These are phyloP conservation scores for Xylaria sp. DNA, from an alignment of 2,329 filamentous ascomycete genomes.

Conservation along the genomic window DNA sequence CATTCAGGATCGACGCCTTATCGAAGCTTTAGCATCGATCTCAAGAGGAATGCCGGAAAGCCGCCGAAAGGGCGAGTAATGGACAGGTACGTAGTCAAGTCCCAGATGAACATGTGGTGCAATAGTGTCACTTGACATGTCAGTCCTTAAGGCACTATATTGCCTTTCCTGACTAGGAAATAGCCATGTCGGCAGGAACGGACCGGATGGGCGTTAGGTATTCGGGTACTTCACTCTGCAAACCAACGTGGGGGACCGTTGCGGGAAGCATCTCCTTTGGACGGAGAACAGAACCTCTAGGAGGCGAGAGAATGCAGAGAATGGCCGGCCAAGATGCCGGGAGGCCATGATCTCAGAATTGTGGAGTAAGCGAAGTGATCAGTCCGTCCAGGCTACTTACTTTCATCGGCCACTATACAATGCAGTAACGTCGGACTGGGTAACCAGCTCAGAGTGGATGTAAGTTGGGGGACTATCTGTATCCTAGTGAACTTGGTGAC, in stretches of 20 bases:
- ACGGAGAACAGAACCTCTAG: constrained; percentile 21
- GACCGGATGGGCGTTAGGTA: constrained; percentile 46
- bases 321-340: constrained; percentile 24
- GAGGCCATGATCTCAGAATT: constrained; percentile 19
- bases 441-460: too few species aligned
- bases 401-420: constrained; percentile 18
- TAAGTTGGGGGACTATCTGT: constrained; percentile 16
- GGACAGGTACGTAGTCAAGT: constrained; percentile 20
- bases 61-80: constrained; percentile 23
- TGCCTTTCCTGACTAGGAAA: constrained; percentile 36
- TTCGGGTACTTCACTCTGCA: constrained; percentile 19
- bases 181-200: constrained; percentile 45
- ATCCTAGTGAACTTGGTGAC: constrained; percentile 8
- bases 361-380: constrained; percentile 21
- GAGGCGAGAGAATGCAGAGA: constrained; percentile 23
- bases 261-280: constrained; percentile 22
- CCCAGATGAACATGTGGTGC: constrained; percentile 24
- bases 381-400: constrained; percentile 16
- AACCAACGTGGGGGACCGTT: constrained; percentile 24
- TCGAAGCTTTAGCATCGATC: constrained; percentile 22
- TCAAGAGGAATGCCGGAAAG: constrained; percentile 21
- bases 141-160: constrained; percentile 30
- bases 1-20: constrained; percentile 26
- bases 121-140: constrained; percentile 38
- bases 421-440: too few species aligned